Percentiles rank a stretch among this genome's conserved stretches.
These are phyloP conservation scores for Zygoascus flipseniorum DNA, from an alignment of 805 yeast species.

Conservation along the genomic window DNA sequence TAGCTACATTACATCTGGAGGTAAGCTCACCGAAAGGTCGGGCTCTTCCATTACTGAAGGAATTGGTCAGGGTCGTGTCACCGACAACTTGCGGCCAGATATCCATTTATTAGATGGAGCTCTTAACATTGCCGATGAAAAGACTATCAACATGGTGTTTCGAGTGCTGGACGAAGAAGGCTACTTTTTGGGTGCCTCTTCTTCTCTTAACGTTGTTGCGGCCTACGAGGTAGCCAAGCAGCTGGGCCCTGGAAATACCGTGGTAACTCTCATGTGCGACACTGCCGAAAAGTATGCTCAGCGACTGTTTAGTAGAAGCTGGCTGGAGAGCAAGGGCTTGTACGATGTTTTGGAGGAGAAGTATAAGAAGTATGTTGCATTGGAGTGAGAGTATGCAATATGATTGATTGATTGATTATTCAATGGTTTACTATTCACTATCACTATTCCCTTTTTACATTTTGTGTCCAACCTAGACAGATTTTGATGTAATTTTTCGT, in stretches of 20 bases:
- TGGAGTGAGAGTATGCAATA: no score
- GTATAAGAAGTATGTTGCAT: constrained; percentile 57
- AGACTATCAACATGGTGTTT: constrained; percentile 76
- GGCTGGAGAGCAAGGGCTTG: constrained; percentile 67
- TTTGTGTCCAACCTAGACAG: no score
- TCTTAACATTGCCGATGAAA: constrained; percentile 65
- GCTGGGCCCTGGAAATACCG: constrained; percentile 68
- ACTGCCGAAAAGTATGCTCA: constrained; percentile 86
- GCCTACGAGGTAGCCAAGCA: constrained; percentile 68
- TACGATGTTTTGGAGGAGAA: constrained; percentile 56
- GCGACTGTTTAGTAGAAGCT: constrained; percentile 63
- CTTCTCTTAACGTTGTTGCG: constrained; percentile 85
- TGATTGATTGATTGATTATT: no score
- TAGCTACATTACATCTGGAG: constrained; percentile 64
- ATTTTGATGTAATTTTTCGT: no score
- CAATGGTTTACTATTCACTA: no score
- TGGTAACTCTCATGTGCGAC: constrained; percentile 85
- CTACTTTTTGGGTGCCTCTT: constrained; percentile 81
- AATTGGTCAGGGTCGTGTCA: constrained; percentile 91
- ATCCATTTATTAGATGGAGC: constrained; percentile 74
- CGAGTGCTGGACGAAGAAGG: constrained; percentile 84
- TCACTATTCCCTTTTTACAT: no score
- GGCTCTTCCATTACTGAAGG: constrained; percentile 94
- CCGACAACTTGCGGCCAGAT: constrained; percentile 70
- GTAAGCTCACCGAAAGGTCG: constrained; percentile 55